A percentile compares a stretch with the other conserved stretches of the same genome.
phyloP scores from a whole-genome alignment of 169 alveolate genomes.

The Toxoplasma gondii region DNA sequence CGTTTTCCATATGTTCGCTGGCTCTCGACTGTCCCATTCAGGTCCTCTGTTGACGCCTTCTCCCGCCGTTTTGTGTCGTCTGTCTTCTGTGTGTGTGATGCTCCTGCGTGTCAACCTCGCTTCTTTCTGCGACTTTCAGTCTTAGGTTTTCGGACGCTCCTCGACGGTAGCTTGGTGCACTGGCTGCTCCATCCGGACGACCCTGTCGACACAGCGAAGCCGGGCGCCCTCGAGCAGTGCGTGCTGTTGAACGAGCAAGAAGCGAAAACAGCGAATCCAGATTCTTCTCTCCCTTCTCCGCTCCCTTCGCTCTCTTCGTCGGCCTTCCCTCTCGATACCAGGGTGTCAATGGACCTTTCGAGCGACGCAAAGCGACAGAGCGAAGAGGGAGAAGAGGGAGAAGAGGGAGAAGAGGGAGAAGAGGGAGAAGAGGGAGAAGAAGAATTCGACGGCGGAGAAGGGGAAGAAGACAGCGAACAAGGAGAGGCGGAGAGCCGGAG shows the following conservation, averaged over 20 bases:
- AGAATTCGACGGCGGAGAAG: background rate
- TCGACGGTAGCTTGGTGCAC: constrained; percentile 13
- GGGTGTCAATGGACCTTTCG: background rate
- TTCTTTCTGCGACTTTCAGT: background rate
- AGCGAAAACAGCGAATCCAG: background rate
- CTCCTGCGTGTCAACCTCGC: background rate
- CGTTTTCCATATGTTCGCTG: no score
- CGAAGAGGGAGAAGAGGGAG: background rate
- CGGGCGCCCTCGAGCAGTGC: background rate
- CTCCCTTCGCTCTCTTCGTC: background rate
- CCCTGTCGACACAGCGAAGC: background rate
- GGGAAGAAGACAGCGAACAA: background rate
- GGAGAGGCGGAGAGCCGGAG: background rate
- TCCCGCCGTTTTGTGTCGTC: background rate
- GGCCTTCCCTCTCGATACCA: background rate
- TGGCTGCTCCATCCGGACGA: constrained; percentile 18
- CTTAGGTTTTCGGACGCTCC: constrained; percentile 4
- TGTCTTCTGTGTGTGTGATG: background rate
- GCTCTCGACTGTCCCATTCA: no score
- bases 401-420: background rate
- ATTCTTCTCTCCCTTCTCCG: background rate
- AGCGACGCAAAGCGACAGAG: background rate
- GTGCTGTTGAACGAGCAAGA: background rate
- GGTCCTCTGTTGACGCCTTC: background rate
- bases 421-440: background rate